These are phyloP conservation scores for Diaporthe helianthi DNA, from an alignment of 2,329 filamentous ascomycete genomes.

Conservation along the genomic window DNA sequence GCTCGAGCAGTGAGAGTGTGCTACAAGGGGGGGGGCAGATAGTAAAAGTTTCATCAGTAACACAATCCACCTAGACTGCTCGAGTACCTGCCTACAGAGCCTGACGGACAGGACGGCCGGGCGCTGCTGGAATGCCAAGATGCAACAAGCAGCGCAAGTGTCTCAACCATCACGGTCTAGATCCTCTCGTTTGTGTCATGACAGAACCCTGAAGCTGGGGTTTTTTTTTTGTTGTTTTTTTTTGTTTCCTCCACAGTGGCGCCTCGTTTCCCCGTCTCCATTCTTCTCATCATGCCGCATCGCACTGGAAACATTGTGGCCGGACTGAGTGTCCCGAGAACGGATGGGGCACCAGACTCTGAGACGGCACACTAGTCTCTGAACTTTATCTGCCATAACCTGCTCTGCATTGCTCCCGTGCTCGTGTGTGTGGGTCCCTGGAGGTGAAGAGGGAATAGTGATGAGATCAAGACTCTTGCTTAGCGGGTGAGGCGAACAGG, in stretches of 20 bases:
- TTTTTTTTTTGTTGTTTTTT: no score
- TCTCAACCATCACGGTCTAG: conserved; percentile 23
- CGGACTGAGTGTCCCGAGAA: not conserved
- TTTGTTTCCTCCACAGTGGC: no score
- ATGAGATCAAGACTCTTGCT: conserved; percentile 23
- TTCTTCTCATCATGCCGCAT: not conserved
- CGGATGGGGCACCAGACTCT: not conserved
- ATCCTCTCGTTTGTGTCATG: conserved; percentile 5
- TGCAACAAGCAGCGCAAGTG: conserved; percentile 15
- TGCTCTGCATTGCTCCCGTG: not conserved
- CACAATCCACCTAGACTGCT: not conserved
- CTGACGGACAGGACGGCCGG: not conserved
- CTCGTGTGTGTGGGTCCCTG: not conserved
- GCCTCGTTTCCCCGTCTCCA: not conserved
- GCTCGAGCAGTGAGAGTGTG: not conserved
- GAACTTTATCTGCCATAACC: not conserved
- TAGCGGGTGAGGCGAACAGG: conserved; percentile 20
- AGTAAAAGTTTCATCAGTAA: not conserved
- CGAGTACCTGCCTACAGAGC: not conserved
- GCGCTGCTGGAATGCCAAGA: conserved; percentile 16
- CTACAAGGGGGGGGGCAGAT: not conserved
- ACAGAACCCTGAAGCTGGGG: not conserved
- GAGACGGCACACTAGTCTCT: no score
- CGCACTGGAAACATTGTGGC: not conserved
- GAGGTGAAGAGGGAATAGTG: not conserved